These are phyloP conservation scores for Boletus mariae DNA, from an alignment of 1,284 basidiomycete genomes.

Conservation along the genomic window DNA sequence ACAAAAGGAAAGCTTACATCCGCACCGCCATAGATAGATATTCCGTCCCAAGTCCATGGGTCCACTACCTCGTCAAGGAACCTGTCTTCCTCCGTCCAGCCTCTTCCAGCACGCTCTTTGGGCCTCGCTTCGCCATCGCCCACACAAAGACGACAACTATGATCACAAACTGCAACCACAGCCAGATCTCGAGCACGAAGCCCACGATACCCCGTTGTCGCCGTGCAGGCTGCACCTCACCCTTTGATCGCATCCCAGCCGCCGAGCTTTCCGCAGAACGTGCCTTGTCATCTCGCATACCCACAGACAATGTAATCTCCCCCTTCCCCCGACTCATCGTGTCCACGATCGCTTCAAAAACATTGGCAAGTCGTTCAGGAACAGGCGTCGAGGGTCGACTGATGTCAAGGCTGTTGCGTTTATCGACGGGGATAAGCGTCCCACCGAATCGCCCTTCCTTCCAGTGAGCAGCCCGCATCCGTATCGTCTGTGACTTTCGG, in stretches of 20 bases:
- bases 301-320: slow-evolving; percentile 8
- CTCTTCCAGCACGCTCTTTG: slow-evolving; percentile 60
- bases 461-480: slow-evolving; percentile 44
- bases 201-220: slow-evolving; percentile 40
- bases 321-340: slow-evolving; percentile 31
- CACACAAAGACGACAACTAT: slow-evolving; percentile 72
- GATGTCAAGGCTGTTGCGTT: slow-evolving; percentile 11
- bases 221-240: slow-evolving; percentile 6
- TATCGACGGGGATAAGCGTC: slow-evolving; percentile 24
- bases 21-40: slow-evolving; percentile 1
- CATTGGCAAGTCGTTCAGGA: slow-evolving; percentile 36
- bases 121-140: slow-evolving; percentile 72
- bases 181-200: slow-evolving; percentile 66
- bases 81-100: slow-evolving; percentile 42
- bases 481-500: slow-evolving; percentile 44
- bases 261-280: slow-evolving; percentile 1
- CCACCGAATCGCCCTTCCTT: slow-evolving; percentile 41
- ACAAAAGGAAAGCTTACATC: slow-evolving; percentile 6
- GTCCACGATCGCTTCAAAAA: slow-evolving; percentile 42
- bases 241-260: neutral
- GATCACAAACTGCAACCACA: slow-evolving; percentile 74
- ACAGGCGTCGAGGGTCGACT: slow-evolving; percentile 32
- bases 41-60: slow-evolving; percentile 30
- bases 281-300: slow-evolving; percentile 13
- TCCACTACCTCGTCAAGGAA: slow-evolving; percentile 13